Evolutionary conservation across 192 early-diverging fungal species (phyloP).

Genomic region (Jimgerdemannia lactiflua): DNA sequence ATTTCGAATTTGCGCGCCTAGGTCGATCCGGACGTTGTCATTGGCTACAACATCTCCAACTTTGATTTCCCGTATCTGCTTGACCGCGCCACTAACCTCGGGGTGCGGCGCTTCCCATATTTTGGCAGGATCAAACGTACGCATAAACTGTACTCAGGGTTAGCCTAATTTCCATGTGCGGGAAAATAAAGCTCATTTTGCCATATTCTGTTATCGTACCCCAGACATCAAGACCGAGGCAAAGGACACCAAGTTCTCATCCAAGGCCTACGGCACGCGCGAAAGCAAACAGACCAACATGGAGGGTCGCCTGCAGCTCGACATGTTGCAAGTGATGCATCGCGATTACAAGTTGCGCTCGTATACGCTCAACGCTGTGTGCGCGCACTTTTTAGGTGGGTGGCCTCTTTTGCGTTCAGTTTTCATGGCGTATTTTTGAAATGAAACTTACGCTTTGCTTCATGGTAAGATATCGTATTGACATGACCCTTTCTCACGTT

Average conservation of each 20-base stretch:
- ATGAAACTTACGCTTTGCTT: not conserved
- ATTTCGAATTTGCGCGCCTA: constrained; percentile 2
- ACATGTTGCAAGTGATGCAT: constrained; percentile 93
- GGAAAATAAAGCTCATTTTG: not conserved
- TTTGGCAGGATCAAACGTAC: constrained; percentile 65
- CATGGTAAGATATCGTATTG: not conserved
- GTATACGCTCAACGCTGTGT: constrained; percentile 95
- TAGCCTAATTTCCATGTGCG: not conserved
- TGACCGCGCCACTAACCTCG: constrained; percentile 81
- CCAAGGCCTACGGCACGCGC: constrained; percentile 92
- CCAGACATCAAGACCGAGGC: constrained; percentile 52
- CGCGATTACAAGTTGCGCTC: constrained; percentile 95
- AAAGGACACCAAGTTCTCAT: constrained; percentile 83
- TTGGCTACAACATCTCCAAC: constrained; percentile 95
- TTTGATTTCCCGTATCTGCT: constrained; percentile 97
- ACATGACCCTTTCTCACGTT: not conserved
- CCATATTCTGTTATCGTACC: not conserved
- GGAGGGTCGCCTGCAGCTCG: constrained; percentile 91
- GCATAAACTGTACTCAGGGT: constrained; percentile 20
- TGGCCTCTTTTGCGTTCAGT: not conserved
- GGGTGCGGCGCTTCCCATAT: constrained; percentile 75
- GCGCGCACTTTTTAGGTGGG: constrained; percentile 87
- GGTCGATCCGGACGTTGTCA: constrained; percentile 91
- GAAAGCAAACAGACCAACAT: constrained; percentile 87
- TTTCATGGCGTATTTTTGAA: not conserved